Evolutionary conservation across 2,329 filamentous ascomycete genomes (phyloP), one percentile per base, ranked within the genome.

Genomic region (Aspergillus sp.): DNA sequence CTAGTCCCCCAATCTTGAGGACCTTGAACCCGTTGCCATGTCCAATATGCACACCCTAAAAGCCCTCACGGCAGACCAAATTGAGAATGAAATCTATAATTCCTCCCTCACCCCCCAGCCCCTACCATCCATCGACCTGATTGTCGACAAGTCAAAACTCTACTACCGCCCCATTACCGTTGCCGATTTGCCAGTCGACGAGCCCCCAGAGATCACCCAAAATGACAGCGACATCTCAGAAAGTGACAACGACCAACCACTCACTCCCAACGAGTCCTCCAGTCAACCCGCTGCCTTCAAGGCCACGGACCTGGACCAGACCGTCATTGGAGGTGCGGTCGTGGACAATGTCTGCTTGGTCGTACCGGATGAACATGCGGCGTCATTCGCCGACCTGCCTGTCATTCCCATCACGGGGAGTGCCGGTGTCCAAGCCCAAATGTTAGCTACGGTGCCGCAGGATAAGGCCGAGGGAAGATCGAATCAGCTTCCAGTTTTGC

Each of bases 21-120:
- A 22, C 20, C 4, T 22, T 22, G 5, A 22, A 4, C 20, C 20
- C 20, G 20, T 22, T 5, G 5, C 20, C 13, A 37, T 37, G 33
- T 37, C 33, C 7, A 37, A 4, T 4, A 37, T 37, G 33, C 12
- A 37, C 2, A 37, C 33, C n/a, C 33, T 37, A 5, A 37, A 37
- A 37, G 33, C 33, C 33, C n/a, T 41, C 39, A 41, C 39, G 39
- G 39, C 39, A 23, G 39, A 41, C 13, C 39, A 25, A n/a, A 41
- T 41, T 10, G 19, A 41, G 22, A 41, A 23, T 19, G 39, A 4
- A 41, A 23, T 41, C 3, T 3, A 41, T 17, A 4, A 41, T 13
- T 20, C 39, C 13, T 23, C 17, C 19, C 1, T 41, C 4, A 13
- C 20, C 19, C 0, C 39, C 17, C 33, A 10, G 33, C 12, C 39